Evolutionary conservation across 2,329 filamentous ascomycete species (phyloP), one percentile per base, ranked within the genome.

Genomic region (Claviceps sorghi): DNA sequence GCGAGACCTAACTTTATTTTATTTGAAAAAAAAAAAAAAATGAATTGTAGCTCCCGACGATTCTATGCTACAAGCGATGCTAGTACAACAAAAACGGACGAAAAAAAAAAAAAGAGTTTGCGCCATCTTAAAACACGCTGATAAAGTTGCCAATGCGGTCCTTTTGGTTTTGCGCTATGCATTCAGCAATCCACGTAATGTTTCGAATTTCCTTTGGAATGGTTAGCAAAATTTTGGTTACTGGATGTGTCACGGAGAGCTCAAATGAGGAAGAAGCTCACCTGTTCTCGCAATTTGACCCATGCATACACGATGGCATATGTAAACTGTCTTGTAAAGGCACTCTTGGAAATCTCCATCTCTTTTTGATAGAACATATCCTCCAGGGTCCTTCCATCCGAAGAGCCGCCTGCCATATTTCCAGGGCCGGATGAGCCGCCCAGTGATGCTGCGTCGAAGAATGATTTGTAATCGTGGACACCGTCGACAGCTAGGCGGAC

Each of bases 291-390:
- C 63, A 98, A 73, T 75, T 95, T 96, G 54, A 98, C 88, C 93
- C 93, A 98, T 19, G 89, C 89, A 66, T 97, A 98, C 49, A 98
- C 88, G 59, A 97, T 88, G 38, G 88, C 86, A 61, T 88, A 89
- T 15, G 89, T 95, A 68, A 98, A 98, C 67, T 98, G 93, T 60
- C 88, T 80, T 5, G 93, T 98, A 65, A 98, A 98, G 9, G 90
- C 88, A 55, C 84, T 73, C 77, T 98, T 98, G 52, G 87, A 91
- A 57, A 97, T 85, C 67, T 98, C 90, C 93, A 97, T 97, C 72
- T 98, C 93, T 73, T 95, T 97, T 69, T 96, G 88, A 68, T 98
- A 98, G 72, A 98, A 98, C 74, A 98, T 77, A 65, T 98, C 93
- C 67, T 98, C 93, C 61, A 98, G 70, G 62, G 90, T 96, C 72